phyloP scores from a whole-genome alignment of 371 early-diverging fungal species.

The Chytridium lagenaria region DNA sequence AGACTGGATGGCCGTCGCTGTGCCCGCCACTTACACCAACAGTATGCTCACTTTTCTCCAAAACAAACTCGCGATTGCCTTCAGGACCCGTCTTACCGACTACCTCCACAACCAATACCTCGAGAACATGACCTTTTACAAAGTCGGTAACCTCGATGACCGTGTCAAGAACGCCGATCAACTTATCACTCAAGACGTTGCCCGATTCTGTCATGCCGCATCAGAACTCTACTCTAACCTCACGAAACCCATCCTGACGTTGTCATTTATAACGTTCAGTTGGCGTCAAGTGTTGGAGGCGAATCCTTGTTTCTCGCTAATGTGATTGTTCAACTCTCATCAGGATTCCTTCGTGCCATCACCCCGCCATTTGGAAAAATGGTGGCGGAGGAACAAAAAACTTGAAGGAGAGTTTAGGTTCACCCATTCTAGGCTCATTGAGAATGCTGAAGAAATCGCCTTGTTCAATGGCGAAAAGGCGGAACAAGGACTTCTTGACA shows the following conservation, averaged over 20 bases:
- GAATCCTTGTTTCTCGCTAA: slow-evolving; percentile 71
- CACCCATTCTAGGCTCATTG: slow-evolving; percentile 83
- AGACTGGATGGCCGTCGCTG: slow-evolving; percentile 94
- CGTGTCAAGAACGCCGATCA: slow-evolving; percentile 88
- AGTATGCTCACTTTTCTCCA: slow-evolving; percentile 87
- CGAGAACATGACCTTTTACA: slow-evolving; percentile 81
- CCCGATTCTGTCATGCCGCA: slow-evolving; percentile 76
- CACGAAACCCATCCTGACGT: slow-evolving; percentile 87
- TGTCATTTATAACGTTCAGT: slow-evolving; percentile 83
- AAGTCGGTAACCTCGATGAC: slow-evolving; percentile 79
- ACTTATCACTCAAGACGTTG: slow-evolving; percentile 85
- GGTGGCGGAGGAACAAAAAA: slow-evolving; percentile 81
- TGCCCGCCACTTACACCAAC: slow-evolving; percentile 97
- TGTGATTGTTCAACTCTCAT: slow-evolving; percentile 74
- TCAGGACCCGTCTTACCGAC: slow-evolving; percentile 81
- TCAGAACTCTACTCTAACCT: slow-evolving; percentile 77
- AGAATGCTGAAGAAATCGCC: slow-evolving; percentile 90
- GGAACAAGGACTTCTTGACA: slow-evolving; percentile 76
- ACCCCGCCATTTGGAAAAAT: slow-evolving; percentile 87
- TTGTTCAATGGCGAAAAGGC: slow-evolving; percentile 79
- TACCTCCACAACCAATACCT: slow-evolving; percentile 83
- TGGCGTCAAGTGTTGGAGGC: slow-evolving; percentile 77
- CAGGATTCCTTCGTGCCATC: slow-evolving; percentile 70
- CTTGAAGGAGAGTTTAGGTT: slow-evolving; percentile 89
- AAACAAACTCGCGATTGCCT: slow-evolving; percentile 88